Evolutionary conservation across 441 rosid species (phyloP), one percentile per base, ranked within the genome.

Genomic region (Euphorbia schlechtendalii): DNA sequence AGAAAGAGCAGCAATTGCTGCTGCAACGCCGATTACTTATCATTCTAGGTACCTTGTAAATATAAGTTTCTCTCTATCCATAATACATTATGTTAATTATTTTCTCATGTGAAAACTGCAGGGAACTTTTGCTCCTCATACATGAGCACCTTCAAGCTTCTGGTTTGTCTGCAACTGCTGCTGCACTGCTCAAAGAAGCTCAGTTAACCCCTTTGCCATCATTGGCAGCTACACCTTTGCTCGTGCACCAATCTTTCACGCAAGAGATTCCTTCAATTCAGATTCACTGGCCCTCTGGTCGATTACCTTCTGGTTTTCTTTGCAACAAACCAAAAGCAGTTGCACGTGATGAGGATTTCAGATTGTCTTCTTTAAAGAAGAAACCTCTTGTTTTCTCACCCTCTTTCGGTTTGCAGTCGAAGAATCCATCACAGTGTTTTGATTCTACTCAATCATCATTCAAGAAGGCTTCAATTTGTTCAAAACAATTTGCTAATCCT

Each of bases 1-100:
- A 59, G 99, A 95, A 77, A 86, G 97, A 85, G 99, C 96, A 15
- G 99, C 98, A 67, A 88, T 91, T 49, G 99, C 97, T 45, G 97
- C 98, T 64, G 99, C 98, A 9, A 91, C 98, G 59, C 98, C 99
- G 65, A 88, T 91, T 69, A 84, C 94, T 62, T 95, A 91, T 69
- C 92, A 95, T 77, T 85, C 98, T 64, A 83, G 87, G 96, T 88
- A 75, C 38, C 18, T 63, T 14, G 55, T 60, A 32, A 53, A 64
- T 28, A 15, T 28, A 27, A 28, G 38, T 61, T 45, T 46, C 6
- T 13, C 27, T 63, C 27, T 55, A 30, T 30, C 5, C 34, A 15
- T 66, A 45, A 71, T 64, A 40, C 34, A 22, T 17, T 69, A 34
- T 21, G 54, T 60, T 34, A 25, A 53, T 5, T 68, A 51, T 41